Conservation (phyloP, 768 basidiomycete species). For the Phylloporus scabripes region DNA sequence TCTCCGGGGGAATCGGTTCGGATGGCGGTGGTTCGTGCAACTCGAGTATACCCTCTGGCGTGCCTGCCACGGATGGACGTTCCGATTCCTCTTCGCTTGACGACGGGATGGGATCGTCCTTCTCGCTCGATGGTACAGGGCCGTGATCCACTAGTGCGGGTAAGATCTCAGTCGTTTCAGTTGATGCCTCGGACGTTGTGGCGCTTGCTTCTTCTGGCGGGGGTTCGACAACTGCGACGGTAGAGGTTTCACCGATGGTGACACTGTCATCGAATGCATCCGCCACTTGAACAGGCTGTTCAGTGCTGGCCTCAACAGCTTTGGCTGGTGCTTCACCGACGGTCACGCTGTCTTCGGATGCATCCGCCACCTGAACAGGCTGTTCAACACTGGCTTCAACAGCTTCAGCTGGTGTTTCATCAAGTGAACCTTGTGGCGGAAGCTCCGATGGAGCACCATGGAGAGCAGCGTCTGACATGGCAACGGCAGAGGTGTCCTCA, state of each 20-base stretch:
- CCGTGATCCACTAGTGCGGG: conserved; percentile 3
- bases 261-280: conserved; percentile 1
- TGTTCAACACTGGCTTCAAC: conserved; percentile 12
- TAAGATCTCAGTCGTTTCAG: conserved; percentile 3
- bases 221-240: conserved; percentile 4
- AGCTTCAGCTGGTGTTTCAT: conserved; percentile 1
- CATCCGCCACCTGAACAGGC: background rate
- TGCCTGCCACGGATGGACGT: background rate
- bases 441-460: conserved; percentile 3
- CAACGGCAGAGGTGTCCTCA: conserved; percentile 10
- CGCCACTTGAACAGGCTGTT: conserved; percentile 5
- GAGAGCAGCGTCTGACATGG: background rate
- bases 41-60: conserved; percentile 16
- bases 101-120: background rate
- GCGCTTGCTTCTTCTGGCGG: conserved; percentile 5
- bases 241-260: background rate
- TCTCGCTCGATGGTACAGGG: conserved; percentile 6
- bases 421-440: background rate
- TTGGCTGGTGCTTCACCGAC: conserved; percentile 3
- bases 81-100: conserved; percentile 1
- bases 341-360: background rate
- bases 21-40: conserved; percentile 29
- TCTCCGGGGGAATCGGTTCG: conserved; percentile 30
- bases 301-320: conserved; percentile 5
- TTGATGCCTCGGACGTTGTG: conserved; percentile 1